Percentiles rank a stretch among this genome's conserved stretches.
These are phyloP conservation scores for Cercophora scortea DNA, from an alignment of 495 filamentous ascomycete species.

Conservation along the genomic window DNA sequence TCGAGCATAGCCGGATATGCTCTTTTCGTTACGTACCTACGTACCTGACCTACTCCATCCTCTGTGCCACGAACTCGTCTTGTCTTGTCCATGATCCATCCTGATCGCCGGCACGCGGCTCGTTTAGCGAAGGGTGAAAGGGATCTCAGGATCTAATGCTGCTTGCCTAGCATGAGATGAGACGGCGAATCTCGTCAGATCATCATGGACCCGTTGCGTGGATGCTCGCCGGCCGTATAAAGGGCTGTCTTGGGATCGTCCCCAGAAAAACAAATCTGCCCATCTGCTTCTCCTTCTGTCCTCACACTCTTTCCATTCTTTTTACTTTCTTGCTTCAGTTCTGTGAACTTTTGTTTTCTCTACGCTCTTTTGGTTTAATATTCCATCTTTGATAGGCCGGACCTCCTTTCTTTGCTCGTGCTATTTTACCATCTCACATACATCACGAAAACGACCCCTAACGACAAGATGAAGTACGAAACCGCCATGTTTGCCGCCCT, in stretches of 20 bases:
- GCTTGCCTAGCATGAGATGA: slow-evolving; percentile 17
- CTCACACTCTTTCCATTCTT: slow-evolving; percentile 27
- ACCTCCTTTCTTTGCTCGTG: slow-evolving; percentile 18
- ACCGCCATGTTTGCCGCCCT: slow-evolving; percentile 22
- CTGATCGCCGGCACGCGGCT: slow-evolving; percentile 13
- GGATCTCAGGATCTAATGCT: slow-evolving; percentile 13
- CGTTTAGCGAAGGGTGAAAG: slow-evolving; percentile 8
- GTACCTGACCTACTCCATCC: slow-evolving; percentile 5
- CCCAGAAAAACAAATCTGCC: not conserved
- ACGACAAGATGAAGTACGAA: slow-evolving; percentile 41
- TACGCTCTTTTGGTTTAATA: slow-evolving; percentile 26
- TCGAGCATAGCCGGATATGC: slow-evolving; percentile 13
- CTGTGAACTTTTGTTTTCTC: slow-evolving; percentile 38
- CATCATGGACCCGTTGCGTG: slow-evolving; percentile 2
- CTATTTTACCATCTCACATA: too few species aligned
- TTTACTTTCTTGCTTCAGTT: slow-evolving; percentile 32
- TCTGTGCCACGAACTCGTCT: not conserved
- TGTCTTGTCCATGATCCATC: not conserved
- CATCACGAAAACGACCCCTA: slow-evolving; percentile 11
- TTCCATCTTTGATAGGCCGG: slow-evolving; percentile 26
- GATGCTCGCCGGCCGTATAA: slow-evolving; percentile 11
- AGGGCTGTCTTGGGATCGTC: slow-evolving; percentile 3
- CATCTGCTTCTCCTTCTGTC: slow-evolving; percentile 12
- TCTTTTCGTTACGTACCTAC: slow-evolving; percentile 6
- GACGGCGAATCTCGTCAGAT: slow-evolving; percentile 3